phyloP scores from a whole-genome alignment of 495 filamentous ascomycete species.

The Aspergillus funiculosus region DNA sequence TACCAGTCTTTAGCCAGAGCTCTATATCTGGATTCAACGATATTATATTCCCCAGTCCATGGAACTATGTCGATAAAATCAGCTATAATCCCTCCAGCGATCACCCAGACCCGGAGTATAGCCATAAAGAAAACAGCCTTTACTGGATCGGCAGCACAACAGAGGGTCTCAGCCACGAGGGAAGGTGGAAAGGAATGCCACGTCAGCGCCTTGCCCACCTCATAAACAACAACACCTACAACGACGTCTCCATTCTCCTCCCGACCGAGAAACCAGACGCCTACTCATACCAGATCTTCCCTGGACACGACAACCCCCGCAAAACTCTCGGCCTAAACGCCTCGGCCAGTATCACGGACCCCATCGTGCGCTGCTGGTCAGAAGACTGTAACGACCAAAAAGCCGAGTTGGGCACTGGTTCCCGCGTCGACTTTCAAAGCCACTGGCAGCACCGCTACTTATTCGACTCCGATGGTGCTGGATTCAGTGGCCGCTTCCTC shows the following conservation, averaged over 20 bases:
- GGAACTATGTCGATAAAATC: conserved; percentile 48
- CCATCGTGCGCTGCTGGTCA: conserved; percentile 45
- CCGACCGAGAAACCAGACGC: conserved; percentile 23
- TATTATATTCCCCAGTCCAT: conserved; percentile 43
- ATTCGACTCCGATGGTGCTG: conserved; percentile 65
- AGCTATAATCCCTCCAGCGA: conserved; percentile 34
- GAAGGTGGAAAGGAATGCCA: conserved; percentile 54
- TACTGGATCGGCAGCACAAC: conserved; percentile 53
- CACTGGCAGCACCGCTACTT: conserved; percentile 61
- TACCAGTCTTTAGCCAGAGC: conserved; percentile 70
- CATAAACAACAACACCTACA: conserved; percentile 46
- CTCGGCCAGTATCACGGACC: conserved; percentile 45
- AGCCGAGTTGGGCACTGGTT: conserved; percentile 44
- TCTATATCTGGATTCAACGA: conserved; percentile 54
- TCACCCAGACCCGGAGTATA: conserved; percentile 36
- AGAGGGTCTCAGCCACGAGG: conserved; percentile 49
- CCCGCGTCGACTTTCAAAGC: conserved; percentile 46
- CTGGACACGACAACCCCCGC: conserved; percentile 27
- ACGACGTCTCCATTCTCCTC: conserved; percentile 39
- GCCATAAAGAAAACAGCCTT: conserved; percentile 40
- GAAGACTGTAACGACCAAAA: conserved; percentile 49
- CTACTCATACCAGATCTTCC: conserved; percentile 37
- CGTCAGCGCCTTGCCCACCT: conserved; percentile 54
- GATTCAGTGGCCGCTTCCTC: conserved; percentile 58
- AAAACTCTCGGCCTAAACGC: conserved; percentile 26